Evolutionary conservation across 805 yeast genomes (phyloP).

Genomic region (Kazachstania taianensis): DNA sequence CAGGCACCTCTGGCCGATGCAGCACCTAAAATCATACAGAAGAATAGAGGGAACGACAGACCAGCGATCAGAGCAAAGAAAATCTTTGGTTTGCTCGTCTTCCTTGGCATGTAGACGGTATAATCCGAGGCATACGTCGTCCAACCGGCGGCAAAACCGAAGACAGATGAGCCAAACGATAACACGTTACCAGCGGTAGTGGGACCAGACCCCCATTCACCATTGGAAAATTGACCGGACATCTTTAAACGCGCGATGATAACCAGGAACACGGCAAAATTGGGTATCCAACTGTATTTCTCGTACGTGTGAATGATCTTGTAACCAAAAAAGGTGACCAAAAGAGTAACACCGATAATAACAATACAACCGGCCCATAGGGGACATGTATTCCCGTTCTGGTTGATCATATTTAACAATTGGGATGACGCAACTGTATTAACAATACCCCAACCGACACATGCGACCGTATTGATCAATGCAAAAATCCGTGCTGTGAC

Average conservation of each 20-base stretch:
- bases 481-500: conserved; percentile 67
- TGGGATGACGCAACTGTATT: conserved; percentile 87
- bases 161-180: conserved; percentile 73
- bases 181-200: conserved; percentile 67
- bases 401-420: conserved; percentile 65
- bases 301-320: conserved; percentile 72
- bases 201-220: conserved; percentile 42
- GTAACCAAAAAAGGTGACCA: conserved; percentile 79
- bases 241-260: conserved; percentile 68
- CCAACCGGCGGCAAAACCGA: conserved; percentile 93
- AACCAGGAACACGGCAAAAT: conserved; percentile 58
- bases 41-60: conserved; percentile 55
- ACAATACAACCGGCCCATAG: conserved; percentile 88
- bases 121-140: conserved; percentile 87
- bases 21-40: conserved; percentile 75
- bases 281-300: conserved; percentile 85
- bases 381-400: conserved; percentile 46
- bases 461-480: conserved; percentile 66
- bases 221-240: conserved; percentile 53
- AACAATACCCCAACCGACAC: conserved; percentile 94
- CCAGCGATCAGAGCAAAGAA: conserved; percentile 59
- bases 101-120: conserved; percentile 73
- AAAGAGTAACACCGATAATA: conserved; percentile 53
- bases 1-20: conserved; percentile 66
- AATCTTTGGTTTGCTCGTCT: conserved; percentile 46